Conservation (phyloP, 2,329 filamentous ascomycete genomes). For the Raffaelea albimanens region DNA sequence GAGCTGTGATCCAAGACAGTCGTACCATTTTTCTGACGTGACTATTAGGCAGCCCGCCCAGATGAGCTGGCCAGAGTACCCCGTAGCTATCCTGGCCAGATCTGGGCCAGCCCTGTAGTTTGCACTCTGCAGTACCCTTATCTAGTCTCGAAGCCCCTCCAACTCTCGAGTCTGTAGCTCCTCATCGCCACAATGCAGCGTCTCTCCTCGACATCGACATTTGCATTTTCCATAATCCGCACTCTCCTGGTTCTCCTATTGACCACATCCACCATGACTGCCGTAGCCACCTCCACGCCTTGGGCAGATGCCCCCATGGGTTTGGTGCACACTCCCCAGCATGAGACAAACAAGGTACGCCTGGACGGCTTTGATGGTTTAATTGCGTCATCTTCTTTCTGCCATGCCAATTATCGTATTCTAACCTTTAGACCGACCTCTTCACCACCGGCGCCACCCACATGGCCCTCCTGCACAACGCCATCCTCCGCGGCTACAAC, state of each 20-base stretch:
- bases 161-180: no score
- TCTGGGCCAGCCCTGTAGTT: no score
- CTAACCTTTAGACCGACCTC: slow-evolving; percentile 36
- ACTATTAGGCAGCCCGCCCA: no score
- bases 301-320: slow-evolving; percentile 49
- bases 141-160: no score
- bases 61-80: no score
- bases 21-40: no score
- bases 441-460: slow-evolving; percentile 51
- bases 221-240: not conserved
- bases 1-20: no score
- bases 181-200: no score
- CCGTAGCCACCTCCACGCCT: slow-evolving; percentile 8
- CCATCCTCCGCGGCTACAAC: slow-evolving; percentile 55
- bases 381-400: not conserved
- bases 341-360: slow-evolving; percentile 38
- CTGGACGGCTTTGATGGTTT: no score
- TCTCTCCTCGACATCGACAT: not conserved
- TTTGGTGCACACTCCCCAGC: slow-evolving; percentile 44
- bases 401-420: not conserved
- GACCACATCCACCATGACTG: not conserved
- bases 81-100: no score
- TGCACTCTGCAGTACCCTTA: no score
- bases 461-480: slow-evolving; percentile 53
- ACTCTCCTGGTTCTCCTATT: not conserved